A percentile compares a stretch with the other conserved stretches of the same genome.
Evolutionary conservation across 345 rosid species (phyloP).

Genomic region (Pugionium dolabratum): DNA sequence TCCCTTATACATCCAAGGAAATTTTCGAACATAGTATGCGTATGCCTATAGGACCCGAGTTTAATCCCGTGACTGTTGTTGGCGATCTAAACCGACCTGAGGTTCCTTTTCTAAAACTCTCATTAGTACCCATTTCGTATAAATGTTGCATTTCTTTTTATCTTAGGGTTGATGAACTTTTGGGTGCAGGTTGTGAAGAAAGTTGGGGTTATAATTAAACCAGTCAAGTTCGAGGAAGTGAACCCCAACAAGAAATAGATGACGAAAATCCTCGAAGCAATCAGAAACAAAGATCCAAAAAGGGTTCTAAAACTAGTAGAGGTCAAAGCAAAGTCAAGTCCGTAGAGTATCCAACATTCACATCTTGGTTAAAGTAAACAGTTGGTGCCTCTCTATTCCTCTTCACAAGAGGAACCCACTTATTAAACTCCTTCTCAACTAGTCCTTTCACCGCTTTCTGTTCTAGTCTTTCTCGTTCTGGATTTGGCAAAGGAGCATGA

Average conservation of each 20-base stretch:
- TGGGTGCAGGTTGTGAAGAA: constrained; percentile 71
- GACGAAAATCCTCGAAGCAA: constrained; percentile 42
- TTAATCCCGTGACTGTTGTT: constrained; percentile 66
- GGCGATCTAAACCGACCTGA: constrained; percentile 79
- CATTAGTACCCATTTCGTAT: background rate
- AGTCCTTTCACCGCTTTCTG: constrained; percentile 61
- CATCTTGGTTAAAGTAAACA: constrained; percentile 70
- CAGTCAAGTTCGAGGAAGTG: constrained; percentile 68
- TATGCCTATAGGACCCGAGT: constrained; percentile 88
- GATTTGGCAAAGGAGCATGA: constrained; percentile 79
- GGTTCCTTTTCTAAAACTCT: constrained; percentile 39
- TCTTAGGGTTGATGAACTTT: background rate
- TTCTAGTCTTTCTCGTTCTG: constrained; percentile 68
- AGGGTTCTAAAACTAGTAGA: constrained; percentile 20
- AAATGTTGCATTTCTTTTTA: constrained; percentile 11
- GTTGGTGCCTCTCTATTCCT: constrained; percentile 88
- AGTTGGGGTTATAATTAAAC: constrained; percentile 73
- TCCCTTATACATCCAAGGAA: constrained; percentile 48
- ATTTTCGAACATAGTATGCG: constrained; percentile 79
- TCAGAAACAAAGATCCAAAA: constrained; percentile 45
- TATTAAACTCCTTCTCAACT: constrained; percentile 63
- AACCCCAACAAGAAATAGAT: constrained; percentile 55
- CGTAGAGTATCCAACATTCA: constrained; percentile 72
- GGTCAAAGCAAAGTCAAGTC: constrained; percentile 35
- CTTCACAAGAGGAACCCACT: constrained; percentile 81